phyloP scores from a whole-genome alignment of 2,329 filamentous ascomycete genomes.

The Alternaria sp. region DNA sequence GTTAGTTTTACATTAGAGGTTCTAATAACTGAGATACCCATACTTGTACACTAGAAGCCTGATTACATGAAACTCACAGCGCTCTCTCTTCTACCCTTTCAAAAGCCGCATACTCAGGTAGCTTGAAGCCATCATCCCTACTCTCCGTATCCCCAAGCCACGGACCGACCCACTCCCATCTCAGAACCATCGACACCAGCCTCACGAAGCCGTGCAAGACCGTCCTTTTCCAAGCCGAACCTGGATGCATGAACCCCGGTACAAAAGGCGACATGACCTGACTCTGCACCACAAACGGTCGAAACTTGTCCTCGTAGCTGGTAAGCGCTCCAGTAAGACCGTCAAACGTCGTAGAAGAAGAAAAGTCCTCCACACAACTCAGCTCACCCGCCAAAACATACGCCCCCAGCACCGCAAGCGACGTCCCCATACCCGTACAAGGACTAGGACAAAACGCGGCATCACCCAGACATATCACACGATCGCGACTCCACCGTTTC shows the following conservation, averaged over 20 bases:
- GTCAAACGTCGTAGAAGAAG: not conserved
- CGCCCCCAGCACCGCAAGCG: conserved; percentile 47
- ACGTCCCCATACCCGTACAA: conserved; percentile 52
- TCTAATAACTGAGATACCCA: not conserved
- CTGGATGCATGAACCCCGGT: not conserved
- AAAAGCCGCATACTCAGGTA: not conserved
- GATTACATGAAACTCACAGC: not conserved
- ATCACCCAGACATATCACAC: conserved; percentile 61
- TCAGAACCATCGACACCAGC: not conserved
- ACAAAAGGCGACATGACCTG: not conserved
- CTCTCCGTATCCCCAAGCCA: not conserved
- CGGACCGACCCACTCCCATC: not conserved
- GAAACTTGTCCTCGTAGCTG: not conserved
- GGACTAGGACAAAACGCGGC: conserved; percentile 59
- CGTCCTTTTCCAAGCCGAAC: not conserved
- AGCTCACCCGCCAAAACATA: conserved; percentile 49
- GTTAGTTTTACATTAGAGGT: not conserved
- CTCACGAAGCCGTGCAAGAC: not conserved
- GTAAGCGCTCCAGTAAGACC: not conserved
- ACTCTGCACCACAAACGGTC: not conserved
- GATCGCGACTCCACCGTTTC: conserved; percentile 24
- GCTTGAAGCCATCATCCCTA: not conserved
- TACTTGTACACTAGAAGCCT: not conserved
- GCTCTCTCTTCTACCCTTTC: not conserved
- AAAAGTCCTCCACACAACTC: not conserved